A percentile compares a stretch with the other conserved stretches of the same genome.
These are phyloP conservation scores for Auriculariales sp. DNA, from an alignment of 768 basidiomycete genomes.

Conservation along the genomic window DNA sequence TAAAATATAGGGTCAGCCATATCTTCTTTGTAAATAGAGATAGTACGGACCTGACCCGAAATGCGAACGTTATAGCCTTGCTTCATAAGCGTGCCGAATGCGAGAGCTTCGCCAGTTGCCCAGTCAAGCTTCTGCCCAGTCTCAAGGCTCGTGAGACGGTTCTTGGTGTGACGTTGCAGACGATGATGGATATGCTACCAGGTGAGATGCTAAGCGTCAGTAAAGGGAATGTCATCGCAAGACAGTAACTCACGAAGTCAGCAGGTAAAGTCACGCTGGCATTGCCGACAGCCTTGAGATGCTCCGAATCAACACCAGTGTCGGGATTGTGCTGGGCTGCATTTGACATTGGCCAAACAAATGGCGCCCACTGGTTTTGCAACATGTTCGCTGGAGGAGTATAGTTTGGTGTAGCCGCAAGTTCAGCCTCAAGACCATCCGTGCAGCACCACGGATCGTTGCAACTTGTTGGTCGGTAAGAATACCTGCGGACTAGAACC, in stretches of 20 bases:
- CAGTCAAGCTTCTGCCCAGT: constrained; percentile 67
- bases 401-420: constrained; percentile 34
- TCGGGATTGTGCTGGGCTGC: constrained; percentile 40
- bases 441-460: constrained; percentile 40
- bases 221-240: too few species aligned
- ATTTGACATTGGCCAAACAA: constrained; percentile 45
- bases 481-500: constrained; percentile 34
- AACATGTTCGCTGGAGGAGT: constrained; percentile 40
- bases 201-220: too few species aligned
- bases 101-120: constrained; percentile 83
- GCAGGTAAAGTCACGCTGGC: constrained; percentile 49
- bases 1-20: too few species aligned
- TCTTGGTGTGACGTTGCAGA: constrained; percentile 65
- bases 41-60: constrained; percentile 92
- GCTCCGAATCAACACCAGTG: constrained; percentile 47
- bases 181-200: constrained; percentile 64
- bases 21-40: too few species aligned
- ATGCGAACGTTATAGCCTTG: constrained; percentile 77
- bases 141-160: constrained; percentile 54
- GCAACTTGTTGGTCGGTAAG: constrained; percentile 36
- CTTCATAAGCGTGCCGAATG: constrained; percentile 74
- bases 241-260: constrained; percentile 49
- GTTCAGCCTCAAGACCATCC: constrained; percentile 47
- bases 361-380: constrained; percentile 47
- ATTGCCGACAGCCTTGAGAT: constrained; percentile 43